A percentile compares a stretch with the other conserved stretches of the same genome.
phyloP scores from a whole-genome alignment of 2,329 filamentous ascomycete genomes.

The Domatiomyces globalis region DNA sequence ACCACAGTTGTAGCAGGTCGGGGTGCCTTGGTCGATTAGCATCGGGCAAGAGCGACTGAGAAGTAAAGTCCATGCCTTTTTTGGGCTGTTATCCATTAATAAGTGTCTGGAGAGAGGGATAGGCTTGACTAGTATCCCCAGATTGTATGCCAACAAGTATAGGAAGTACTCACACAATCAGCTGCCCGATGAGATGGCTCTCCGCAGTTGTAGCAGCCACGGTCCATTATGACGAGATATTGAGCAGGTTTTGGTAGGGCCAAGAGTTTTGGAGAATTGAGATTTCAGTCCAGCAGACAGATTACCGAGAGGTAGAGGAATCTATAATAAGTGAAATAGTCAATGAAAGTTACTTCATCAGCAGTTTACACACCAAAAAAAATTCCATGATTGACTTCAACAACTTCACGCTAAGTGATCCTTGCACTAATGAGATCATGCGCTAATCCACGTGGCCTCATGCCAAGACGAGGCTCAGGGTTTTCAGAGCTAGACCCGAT shows the following conservation, averaged over 20 bases:
- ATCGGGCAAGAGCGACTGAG: not conserved
- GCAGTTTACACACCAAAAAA: not conserved
- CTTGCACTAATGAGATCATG: not conserved
- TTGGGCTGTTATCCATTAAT: not conserved
- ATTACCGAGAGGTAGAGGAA: not conserved
- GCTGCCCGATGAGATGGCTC: constrained; percentile 42
- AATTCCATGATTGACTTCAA: not conserved
- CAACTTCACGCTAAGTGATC: not conserved
- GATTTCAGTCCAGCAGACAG: not conserved
- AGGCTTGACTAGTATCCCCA: not conserved
- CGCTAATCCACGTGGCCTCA: not conserved
- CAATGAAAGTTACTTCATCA: not conserved
- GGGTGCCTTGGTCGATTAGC: constrained; percentile 13
- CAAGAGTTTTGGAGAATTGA: not conserved
- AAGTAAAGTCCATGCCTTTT: not conserved
- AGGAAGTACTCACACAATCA: constrained; percentile 71
- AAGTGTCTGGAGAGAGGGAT: not conserved
- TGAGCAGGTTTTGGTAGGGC: not conserved
- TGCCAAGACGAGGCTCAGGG: not conserved
- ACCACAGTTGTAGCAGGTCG: constrained; percentile 62
- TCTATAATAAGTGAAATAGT: not conserved
- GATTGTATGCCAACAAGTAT: constrained; percentile 54
- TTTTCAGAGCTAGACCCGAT: constrained; percentile 9
- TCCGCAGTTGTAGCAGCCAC: constrained; percentile 46
- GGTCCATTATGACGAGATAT: constrained; percentile 31